Conservation (phyloP, 192 early-diverging fungal genomes). For the Obelidium mucronatum region DNA sequence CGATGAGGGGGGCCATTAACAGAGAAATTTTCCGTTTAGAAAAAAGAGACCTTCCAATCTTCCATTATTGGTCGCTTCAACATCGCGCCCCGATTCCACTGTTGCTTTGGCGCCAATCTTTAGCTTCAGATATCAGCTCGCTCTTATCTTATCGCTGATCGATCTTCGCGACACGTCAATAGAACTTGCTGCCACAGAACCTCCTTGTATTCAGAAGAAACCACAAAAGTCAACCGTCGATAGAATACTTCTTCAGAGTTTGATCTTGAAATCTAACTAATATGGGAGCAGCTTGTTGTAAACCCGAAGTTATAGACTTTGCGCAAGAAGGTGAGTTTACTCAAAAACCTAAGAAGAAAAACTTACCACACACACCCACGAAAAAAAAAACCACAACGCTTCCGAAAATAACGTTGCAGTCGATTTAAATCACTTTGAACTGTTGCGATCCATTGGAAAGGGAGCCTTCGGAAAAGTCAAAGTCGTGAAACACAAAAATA, state of each 20-base stretch:
- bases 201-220: no score
- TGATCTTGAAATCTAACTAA: background rate
- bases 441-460: conserved; percentile 88
- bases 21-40: no score
- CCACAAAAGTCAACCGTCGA: background rate
- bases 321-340: conserved; percentile 9
- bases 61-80: no score
- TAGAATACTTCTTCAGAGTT: no score
- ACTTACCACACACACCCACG: background rate
- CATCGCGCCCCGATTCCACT: no score
- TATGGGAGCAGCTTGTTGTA: conserved; percentile 26
- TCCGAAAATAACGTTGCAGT: conserved; percentile 60
- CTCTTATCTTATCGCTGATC: no score
- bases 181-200: no score
- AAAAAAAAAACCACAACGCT: background rate
- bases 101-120: no score
- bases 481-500: conserved; percentile 86
- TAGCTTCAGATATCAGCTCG: no score
- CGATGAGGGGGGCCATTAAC: no score
- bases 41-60: no score
- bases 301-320: conserved; percentile 31
- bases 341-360: background rate
- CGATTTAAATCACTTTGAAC: conserved; percentile 87
- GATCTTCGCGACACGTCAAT: no score
- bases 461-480: conserved; percentile 96